Evolutionary conservation across 148 eudicot species (phyloP).

Genomic region (Talinum fruticosum): DNA sequence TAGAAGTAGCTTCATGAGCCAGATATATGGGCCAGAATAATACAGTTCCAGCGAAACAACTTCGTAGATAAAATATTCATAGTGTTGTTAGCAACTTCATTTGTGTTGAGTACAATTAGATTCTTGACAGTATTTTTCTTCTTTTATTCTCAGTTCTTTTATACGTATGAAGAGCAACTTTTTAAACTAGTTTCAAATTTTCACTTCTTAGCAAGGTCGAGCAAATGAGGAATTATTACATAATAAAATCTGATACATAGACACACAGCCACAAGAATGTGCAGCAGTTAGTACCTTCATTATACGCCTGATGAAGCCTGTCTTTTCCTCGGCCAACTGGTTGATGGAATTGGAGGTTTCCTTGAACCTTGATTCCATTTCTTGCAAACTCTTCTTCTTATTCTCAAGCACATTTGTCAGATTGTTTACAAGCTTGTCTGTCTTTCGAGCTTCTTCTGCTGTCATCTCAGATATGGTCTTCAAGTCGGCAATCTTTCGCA

Average conservation of each 20-base stretch:
- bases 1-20: background rate
- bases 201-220: background rate
- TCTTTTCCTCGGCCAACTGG: conserved; percentile 66
- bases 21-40: background rate
- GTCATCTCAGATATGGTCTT: conserved; percentile 68
- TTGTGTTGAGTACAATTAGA: background rate
- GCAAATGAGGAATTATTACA: background rate
- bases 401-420: conserved; percentile 63
- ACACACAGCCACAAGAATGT: background rate
- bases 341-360: conserved; percentile 52
- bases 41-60: background rate
- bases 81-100: background rate
- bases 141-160: background rate
- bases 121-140: background rate
- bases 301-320: conserved; percentile 70
- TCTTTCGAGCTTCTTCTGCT: conserved; percentile 67
- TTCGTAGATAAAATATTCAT: background rate
- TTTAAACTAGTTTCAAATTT: background rate
- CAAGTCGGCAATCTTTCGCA: conserved; percentile 79
- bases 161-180: too few relatives aligned
- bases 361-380: conserved; percentile 47
- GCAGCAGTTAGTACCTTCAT: conserved; percentile 50
- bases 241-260: background rate
- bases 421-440: conserved; percentile 61
- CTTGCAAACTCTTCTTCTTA: conserved; percentile 55